Percentiles rank a stretch among this genome's conserved stretches.
Conservation (phyloP, 768 basidiomycete species). For the Tulasnella sp. region DNA sequence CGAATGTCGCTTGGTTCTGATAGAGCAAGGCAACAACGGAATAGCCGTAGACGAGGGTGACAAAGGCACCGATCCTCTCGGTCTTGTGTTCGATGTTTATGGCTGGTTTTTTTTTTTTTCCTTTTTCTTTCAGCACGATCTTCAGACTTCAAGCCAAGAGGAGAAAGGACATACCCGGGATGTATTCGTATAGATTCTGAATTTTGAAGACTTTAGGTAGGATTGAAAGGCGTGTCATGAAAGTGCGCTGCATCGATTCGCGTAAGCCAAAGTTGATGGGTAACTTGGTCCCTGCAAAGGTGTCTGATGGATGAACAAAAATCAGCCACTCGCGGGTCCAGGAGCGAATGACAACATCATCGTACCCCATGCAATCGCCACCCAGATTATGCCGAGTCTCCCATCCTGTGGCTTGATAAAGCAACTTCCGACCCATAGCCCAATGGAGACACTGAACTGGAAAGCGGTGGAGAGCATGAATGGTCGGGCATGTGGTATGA, state of each 20-base stretch:
- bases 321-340: neutral
- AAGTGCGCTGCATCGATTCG: no score
- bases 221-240: no score
- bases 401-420: neutral
- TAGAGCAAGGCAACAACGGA: constrained; percentile 16
- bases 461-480: neutral
- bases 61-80: constrained; percentile 27
- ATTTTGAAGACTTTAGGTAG: neutral
- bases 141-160: neutral
- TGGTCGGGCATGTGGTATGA: neutral
- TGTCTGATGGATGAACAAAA: no score
- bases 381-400: constrained; percentile 2
- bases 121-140: neutral
- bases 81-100: constrained; percentile 30
- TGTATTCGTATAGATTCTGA: neutral
- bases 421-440: constrained; percentile 4
- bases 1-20: constrained; percentile 13
- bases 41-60: constrained; percentile 26
- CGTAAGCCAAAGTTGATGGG: no score
- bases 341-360: neutral
- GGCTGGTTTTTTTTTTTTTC: constrained; percentile 16
- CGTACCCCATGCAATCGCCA: constrained; percentile 8
- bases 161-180: neutral
- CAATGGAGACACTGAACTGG: neutral
- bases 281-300: no score